Conservation (phyloP, 169 alveolate genomes). For the Cryptosporidium ryanae region DNA sequence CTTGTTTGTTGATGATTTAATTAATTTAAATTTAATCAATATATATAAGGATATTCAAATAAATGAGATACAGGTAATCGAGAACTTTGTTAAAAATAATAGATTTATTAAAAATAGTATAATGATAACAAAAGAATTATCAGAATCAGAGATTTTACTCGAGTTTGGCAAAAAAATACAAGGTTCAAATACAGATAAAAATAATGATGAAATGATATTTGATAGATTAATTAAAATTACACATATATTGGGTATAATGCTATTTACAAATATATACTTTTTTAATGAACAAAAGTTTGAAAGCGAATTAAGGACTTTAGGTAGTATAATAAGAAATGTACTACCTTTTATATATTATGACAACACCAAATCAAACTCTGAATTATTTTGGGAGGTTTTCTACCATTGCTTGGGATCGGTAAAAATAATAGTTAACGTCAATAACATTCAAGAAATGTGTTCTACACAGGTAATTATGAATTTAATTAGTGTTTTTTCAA, state of each 20-base stretch:
- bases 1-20: slow-evolving; percentile 17
- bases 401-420: slow-evolving; percentile 14
- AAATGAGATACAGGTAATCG: neutral
- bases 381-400: neutral
- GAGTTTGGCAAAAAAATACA: slow-evolving; percentile 35
- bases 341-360: slow-evolving; percentile 24
- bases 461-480: slow-evolving; percentile 31
- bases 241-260: slow-evolving; percentile 16
- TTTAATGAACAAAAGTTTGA: slow-evolving; percentile 20
- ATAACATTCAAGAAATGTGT: slow-evolving; percentile 5
- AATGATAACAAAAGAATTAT: slow-evolving; percentile 10
- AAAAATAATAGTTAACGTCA: neutral
- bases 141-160: slow-evolving; percentile 11
- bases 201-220: neutral
- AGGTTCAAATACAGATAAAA: neutral
- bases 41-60: slow-evolving; percentile 6
- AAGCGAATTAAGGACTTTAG: slow-evolving; percentile 27
- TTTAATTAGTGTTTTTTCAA: slow-evolving; percentile 23
- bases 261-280: slow-evolving; percentile 4
- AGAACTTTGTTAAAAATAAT: neutral
- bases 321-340: slow-evolving; percentile 22
- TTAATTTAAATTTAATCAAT: slow-evolving; percentile 9
- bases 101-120: slow-evolving; percentile 20
- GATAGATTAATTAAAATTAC: neutral
- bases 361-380: neutral